These are phyloP conservation scores for Xerocomellus intermedius DNA, from an alignment of 768 basidiomycete species.

Conservation along the genomic window DNA sequence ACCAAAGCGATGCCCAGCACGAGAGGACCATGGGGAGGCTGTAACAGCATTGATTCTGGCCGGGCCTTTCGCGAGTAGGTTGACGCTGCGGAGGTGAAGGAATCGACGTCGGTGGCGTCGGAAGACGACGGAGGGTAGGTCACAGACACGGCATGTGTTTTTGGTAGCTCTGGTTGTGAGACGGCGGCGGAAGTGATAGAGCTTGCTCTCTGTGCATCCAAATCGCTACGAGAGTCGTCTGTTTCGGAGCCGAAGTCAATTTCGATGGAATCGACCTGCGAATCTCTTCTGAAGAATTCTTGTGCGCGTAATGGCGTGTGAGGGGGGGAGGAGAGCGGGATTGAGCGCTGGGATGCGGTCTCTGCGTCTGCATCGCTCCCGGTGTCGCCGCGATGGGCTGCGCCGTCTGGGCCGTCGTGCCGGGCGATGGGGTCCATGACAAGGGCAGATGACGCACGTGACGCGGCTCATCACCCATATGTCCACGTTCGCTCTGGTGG, in stretches of 20 bases:
- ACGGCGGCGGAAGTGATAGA: constrained; percentile 48
- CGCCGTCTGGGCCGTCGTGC: constrained; percentile 8
- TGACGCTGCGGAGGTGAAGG: constrained; percentile 63
- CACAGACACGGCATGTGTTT: constrained; percentile 33
- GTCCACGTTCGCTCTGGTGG: not conserved
- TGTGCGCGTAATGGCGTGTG: constrained; percentile 24
- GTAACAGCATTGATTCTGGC: constrained; percentile 75
- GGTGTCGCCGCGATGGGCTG: constrained; percentile 19
- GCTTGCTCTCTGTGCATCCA: constrained; percentile 38
- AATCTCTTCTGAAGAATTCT: constrained; percentile 40
- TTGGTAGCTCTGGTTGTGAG: constrained; percentile 37
- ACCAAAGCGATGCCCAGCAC: constrained; percentile 88
- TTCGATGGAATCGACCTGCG: constrained; percentile 47
- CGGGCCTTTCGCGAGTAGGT: constrained; percentile 60
- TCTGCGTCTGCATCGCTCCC: constrained; percentile 64
- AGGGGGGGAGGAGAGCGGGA: constrained; percentile 67
- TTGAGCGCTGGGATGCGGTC: constrained; percentile 77
- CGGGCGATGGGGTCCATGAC: constrained; percentile 8
- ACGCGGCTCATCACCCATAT: not conserved
- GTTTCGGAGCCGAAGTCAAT: constrained; percentile 54
- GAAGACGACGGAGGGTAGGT: constrained; percentile 61
- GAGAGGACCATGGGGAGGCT: constrained; percentile 53
- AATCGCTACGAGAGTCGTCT: constrained; percentile 48
- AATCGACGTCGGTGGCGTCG: constrained; percentile 49
- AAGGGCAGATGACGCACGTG: constrained; percentile 16